phyloP scores from a whole-genome alignment of 371 early-diverging fungal species.

The Coemansia sp. region DNA sequence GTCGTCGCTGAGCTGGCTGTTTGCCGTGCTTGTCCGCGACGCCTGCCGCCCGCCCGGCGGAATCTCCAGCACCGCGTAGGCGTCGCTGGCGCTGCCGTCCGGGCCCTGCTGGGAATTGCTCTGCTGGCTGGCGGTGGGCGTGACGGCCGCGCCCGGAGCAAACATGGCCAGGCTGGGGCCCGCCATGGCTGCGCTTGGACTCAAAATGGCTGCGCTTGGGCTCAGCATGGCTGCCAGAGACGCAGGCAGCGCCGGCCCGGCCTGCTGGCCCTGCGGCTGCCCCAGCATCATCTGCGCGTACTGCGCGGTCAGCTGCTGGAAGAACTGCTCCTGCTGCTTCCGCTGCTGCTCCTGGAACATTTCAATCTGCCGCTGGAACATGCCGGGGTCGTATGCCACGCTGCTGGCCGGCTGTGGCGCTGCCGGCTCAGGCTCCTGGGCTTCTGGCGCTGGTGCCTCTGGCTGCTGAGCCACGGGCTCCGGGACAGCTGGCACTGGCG shows the following conservation, averaged over 20 bases:
- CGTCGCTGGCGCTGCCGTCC: background rate
- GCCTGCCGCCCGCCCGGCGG: background rate
- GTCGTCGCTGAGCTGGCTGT: background rate
- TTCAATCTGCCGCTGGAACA: conserved; percentile 35
- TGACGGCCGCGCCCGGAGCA: too few relatives aligned
- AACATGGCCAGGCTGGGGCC: too few relatives aligned
- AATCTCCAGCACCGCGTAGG: background rate
- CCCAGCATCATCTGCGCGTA: conserved; percentile 20
- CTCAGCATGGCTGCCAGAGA: background rate
- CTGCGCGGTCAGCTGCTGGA: conserved; percentile 30
- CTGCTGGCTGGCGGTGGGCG: background rate
- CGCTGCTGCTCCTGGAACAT: conserved; percentile 48
- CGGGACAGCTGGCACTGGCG: background rate
- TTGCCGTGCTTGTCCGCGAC: background rate
- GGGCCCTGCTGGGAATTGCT: background rate
- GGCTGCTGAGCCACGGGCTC: too few relatives aligned
- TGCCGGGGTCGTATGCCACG: background rate
- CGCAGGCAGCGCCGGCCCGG: background rate
- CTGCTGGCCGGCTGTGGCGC: background rate
- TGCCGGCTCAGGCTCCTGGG: background rate
- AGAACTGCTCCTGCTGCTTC: conserved; percentile 40
- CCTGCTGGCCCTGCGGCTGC: background rate
- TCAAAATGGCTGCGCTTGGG: background rate
- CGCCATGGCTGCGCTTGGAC: background rate
- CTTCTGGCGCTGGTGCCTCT: too few relatives aligned